Percentiles rank a stretch among this genome's conserved stretches.
These are phyloP conservation scores for Penicillium malachiteum DNA, from an alignment of 495 filamentous ascomycete genomes.

Conservation along the genomic window DNA sequence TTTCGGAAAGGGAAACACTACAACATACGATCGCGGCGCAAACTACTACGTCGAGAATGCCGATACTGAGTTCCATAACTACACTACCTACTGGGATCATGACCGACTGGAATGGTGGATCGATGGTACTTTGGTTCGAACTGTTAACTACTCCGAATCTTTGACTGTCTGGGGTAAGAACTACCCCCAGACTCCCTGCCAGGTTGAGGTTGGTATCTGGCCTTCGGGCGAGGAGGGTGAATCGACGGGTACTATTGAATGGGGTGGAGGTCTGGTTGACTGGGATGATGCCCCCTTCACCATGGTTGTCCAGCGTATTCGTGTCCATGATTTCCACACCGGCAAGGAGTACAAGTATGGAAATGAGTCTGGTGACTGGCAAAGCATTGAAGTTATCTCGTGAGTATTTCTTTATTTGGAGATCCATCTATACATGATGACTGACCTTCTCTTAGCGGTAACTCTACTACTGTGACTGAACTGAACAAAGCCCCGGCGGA, in stretches of 20 bases:
- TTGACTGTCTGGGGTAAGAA: slow-evolving; percentile 54
- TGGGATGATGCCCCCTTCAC: slow-evolving; percentile 66
- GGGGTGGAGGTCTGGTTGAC: slow-evolving; percentile 57
- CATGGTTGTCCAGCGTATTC: slow-evolving; percentile 60
- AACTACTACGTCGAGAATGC: slow-evolving; percentile 59
- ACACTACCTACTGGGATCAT: slow-evolving; percentile 84
- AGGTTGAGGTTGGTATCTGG: slow-evolving; percentile 79
- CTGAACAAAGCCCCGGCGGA: slow-evolving; percentile 39
- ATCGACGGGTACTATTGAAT: slow-evolving; percentile 44
- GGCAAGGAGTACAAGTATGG: slow-evolving; percentile 40
- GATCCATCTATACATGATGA: background rate
- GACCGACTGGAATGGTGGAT: slow-evolving; percentile 79
- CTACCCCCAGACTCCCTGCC: slow-evolving; percentile 89
- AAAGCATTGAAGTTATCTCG: slow-evolving; percentile 46
- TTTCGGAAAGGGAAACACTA: slow-evolving; percentile 82
- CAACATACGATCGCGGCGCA: slow-evolving; percentile 69
- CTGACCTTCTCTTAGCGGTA: slow-evolving; percentile 39
- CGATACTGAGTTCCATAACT: slow-evolving; percentile 74
- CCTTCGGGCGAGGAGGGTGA: slow-evolving; percentile 68
- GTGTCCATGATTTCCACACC: slow-evolving; percentile 37
- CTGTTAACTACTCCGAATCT: slow-evolving; percentile 54
- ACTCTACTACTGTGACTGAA: slow-evolving; percentile 51
- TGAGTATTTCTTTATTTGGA: slow-evolving; percentile 37
- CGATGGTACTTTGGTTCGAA: slow-evolving; percentile 68
- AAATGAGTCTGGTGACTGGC: slow-evolving; percentile 31